Percentiles rank a stretch among this genome's conserved stretches.
Conservation (phyloP, 805 yeast species). For the Myxozyma melibiosi region DNA sequence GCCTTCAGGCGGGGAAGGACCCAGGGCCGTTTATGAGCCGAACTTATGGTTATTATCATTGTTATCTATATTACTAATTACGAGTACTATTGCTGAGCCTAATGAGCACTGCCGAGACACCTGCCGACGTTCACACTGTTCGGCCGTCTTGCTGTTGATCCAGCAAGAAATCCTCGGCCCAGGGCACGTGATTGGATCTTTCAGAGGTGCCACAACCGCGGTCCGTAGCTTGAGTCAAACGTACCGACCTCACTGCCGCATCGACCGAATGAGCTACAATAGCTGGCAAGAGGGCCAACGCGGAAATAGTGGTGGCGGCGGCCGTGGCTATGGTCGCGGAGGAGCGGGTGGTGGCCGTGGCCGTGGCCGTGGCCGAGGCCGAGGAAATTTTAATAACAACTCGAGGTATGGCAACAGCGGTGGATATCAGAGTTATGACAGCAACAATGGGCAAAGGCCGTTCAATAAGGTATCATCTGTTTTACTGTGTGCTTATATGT, state of each 20-base stretch:
- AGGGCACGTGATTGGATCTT: too few relatives aligned
- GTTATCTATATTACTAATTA: too few relatives aligned
- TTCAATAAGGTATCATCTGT: neutral
- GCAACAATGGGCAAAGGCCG: neutral
- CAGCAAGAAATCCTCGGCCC: too few relatives aligned
- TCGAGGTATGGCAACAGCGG: neutral
- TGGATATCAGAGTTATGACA: constrained; percentile 7
- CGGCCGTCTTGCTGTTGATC: too few relatives aligned
- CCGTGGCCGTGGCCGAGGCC: neutral
- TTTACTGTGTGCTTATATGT: neutral
- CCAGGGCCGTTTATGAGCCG: too few relatives aligned
- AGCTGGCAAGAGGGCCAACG: neutral
- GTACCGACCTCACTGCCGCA: neutral
- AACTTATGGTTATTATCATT: too few relatives aligned
- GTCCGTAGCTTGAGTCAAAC: too few relatives aligned
- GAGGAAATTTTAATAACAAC: neutral
- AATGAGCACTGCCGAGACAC: too few relatives aligned
- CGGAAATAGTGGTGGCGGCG: neutral
- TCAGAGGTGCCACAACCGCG: too few relatives aligned
- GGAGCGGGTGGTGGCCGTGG: constrained; percentile 11
- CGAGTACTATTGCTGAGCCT: too few relatives aligned
- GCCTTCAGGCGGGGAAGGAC: too few relatives aligned
- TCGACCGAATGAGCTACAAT: neutral
- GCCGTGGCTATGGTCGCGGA: constrained; percentile 2
- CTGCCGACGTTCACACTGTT: too few relatives aligned